phyloP scores from a whole-genome alignment of 1,284 basidiomycete species.

The Gomphus bonarii region DNA sequence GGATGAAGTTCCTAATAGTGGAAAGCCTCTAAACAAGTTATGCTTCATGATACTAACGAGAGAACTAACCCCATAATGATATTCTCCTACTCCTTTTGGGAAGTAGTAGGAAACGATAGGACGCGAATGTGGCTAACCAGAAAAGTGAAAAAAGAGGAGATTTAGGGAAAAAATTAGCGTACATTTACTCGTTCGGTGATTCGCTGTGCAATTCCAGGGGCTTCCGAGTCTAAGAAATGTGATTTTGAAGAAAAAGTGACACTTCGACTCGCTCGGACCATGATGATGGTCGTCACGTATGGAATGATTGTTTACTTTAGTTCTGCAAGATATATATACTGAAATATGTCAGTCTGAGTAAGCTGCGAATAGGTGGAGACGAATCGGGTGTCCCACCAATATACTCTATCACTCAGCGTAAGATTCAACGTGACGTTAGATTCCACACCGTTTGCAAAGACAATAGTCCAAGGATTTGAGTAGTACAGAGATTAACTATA shows the following conservation, averaged over 20 bases:
- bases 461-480: background rate
- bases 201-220: constrained; percentile 55
- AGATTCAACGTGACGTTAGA: background rate
- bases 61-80: constrained; percentile 73
- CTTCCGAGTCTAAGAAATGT: constrained; percentile 65
- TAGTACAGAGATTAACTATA: background rate
- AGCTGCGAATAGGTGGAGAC: background rate
- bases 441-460: background rate
- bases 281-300: background rate
- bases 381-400: background rate
- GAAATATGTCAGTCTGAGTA: background rate
- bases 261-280: constrained; percentile 8
- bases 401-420: background rate
- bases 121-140: constrained; percentile 64
- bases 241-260: constrained; percentile 55
- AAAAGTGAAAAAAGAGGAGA: background rate
- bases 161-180: constrained; percentile 20
- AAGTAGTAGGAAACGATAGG: constrained; percentile 94
- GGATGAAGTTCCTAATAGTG: constrained; percentile 80
- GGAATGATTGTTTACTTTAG: background rate
- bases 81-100: constrained; percentile 87
- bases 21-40: background rate
- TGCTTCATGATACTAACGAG: constrained; percentile 1
- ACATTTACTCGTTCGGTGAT: constrained; percentile 68
- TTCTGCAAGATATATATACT: background rate